Percentiles rank a stretch among this genome's conserved stretches.
phyloP scores from a whole-genome alignment of 1,284 basidiomycete species.

The Neonothopanus nambi region DNA sequence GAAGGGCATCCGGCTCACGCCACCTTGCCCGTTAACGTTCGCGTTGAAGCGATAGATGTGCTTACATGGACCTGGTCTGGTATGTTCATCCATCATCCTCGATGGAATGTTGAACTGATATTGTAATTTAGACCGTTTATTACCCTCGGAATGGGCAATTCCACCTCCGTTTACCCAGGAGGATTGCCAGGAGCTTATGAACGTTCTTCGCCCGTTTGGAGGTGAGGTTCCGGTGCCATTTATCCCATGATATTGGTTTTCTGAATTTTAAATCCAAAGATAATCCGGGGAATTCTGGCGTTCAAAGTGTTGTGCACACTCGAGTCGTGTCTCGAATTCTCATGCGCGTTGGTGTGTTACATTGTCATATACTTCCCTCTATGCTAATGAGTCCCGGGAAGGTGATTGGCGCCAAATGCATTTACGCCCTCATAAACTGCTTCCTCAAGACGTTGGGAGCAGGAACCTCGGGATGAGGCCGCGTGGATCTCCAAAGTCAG shows the following conservation, averaged over 20 bases:
- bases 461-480: not conserved
- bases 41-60: constrained; percentile 65
- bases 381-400: constrained; percentile 23
- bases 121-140: constrained; percentile 53
- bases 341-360: constrained; percentile 61
- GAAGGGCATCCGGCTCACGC: constrained; percentile 73
- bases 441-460: constrained; percentile 49
- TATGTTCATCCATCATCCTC: constrained; percentile 20
- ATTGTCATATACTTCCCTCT: not conserved
- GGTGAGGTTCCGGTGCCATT: constrained; percentile 17
- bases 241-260: not conserved
- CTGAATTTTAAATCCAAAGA: constrained; percentile 18
- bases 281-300: constrained; percentile 37
- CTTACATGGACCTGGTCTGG: constrained; percentile 77
- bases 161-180: constrained; percentile 68
- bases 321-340: constrained; percentile 68
- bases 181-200: constrained; percentile 71
- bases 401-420: constrained; percentile 72
- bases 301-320: no score
- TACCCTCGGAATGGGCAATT: constrained; percentile 53
- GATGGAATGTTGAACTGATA: constrained; percentile 16
- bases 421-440: constrained; percentile 62
- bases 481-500: constrained; percentile 39
- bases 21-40: constrained; percentile 49
- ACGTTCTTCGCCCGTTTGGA: constrained; percentile 54